A percentile compares a stretch with the other conserved stretches of the same genome.
Conservation (phyloP, 2,329 filamentous ascomycete genomes). For the Tolypocladium nubicola region DNA sequence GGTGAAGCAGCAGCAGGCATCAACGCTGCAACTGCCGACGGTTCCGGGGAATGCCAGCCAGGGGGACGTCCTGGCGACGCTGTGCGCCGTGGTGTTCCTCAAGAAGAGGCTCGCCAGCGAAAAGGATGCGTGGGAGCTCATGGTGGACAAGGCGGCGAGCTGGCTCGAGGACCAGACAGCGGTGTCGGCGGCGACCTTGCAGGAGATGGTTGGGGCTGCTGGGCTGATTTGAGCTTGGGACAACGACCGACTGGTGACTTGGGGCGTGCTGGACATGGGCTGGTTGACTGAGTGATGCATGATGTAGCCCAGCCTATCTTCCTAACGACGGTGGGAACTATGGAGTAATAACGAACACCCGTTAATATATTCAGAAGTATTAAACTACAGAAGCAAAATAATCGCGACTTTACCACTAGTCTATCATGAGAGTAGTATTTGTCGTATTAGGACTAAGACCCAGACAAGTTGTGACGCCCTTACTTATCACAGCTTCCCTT, state of each 20-base stretch:
- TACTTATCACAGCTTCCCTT: too few species aligned
- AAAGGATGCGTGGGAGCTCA: constrained; percentile 51
- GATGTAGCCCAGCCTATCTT: neutral
- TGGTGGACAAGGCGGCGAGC: constrained; percentile 46
- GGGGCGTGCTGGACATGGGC: neutral
- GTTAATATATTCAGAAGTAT: too few species aligned
- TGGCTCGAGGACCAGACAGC: constrained; percentile 30
- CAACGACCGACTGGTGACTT: neutral
- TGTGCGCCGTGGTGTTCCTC: constrained; percentile 24
- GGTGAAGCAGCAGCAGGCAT: constrained; percentile 3
- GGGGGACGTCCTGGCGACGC: constrained; percentile 14
- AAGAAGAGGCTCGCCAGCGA: constrained; percentile 30
- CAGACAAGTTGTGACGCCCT: too few species aligned
- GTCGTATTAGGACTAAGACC: too few species aligned
- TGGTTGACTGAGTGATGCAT: neutral
- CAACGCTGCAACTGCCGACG: constrained; percentile 1
- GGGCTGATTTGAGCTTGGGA: neutral
- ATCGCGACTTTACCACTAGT: too few species aligned
- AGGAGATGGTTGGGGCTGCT: constrained; percentile 5
- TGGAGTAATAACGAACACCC: too few species aligned
- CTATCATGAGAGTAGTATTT: too few species aligned
- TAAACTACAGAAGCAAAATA: too few species aligned
- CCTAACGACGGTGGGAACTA: too few species aligned
- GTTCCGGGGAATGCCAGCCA: constrained; percentile 1
- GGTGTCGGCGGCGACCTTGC: constrained; percentile 5